Percentiles rank a stretch among this genome's conserved stretches.
Evolutionary conservation across 805 yeast species (phyloP).

Genomic region (Phaffomyces thermotolerans): DNA sequence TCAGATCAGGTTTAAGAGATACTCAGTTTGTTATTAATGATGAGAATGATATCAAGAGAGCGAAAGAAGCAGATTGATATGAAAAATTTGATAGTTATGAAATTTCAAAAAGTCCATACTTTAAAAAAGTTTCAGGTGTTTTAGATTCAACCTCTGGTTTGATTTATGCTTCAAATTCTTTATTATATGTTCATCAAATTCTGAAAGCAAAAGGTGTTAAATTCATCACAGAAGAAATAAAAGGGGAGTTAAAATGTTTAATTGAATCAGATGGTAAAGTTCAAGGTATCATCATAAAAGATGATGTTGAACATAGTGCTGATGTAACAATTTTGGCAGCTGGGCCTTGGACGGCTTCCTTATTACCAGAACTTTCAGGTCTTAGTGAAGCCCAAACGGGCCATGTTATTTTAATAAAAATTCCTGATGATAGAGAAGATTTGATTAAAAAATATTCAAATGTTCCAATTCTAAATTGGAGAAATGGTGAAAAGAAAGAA

Average conservation of each 20-base stretch:
- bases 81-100: constrained; percentile 9
- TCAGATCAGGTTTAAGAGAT: constrained; percentile 23
- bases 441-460: constrained; percentile 28
- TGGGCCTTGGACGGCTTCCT: constrained; percentile 23
- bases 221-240: constrained; percentile 25
- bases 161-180: constrained; percentile 27
- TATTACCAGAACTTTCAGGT: constrained; percentile 24
- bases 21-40: constrained; percentile 25
- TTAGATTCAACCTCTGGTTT: constrained; percentile 28
- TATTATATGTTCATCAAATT: constrained; percentile 18
- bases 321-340: constrained; percentile 15
- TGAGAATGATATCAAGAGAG: constrained; percentile 24
- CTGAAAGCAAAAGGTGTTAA: constrained; percentile 27
- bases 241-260: constrained; percentile 23
- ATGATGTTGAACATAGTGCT: constrained; percentile 20
- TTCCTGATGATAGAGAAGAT: constrained; percentile 30
- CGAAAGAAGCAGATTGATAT: constrained; percentile 23
- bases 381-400: constrained; percentile 32
- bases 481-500: constrained; percentile 25
- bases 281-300: constrained; percentile 21
- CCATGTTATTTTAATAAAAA: constrained; percentile 28
- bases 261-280: constrained; percentile 14
- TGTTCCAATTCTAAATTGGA: constrained; percentile 32
- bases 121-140: constrained; percentile 15
- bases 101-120: not conserved